Base-by-base conservation (phyloP, 148 eudicot species). In the Vaccinium vitisidaea region DNA sequence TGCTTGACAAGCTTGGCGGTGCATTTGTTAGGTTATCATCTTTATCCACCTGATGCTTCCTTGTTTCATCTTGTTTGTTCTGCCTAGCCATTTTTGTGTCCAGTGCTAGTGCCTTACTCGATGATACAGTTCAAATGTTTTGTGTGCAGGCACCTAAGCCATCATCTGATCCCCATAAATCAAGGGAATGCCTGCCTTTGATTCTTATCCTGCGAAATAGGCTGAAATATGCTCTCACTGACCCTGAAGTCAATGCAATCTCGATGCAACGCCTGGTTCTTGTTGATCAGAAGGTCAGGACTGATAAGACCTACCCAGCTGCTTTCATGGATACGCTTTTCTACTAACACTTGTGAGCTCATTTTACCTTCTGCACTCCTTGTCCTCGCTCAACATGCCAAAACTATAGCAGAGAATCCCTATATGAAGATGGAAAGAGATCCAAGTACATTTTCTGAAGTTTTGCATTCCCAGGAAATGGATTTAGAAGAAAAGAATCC, bases 201-300 rank as follows among this genome's bases (percentile, higher is more conserved):
- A 84, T 90, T 82, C 89, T 90, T 61, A 90, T 90, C 23, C 63
- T 90, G 58, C 88, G 92, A 53, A 90, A 88, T 75, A 88, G 89
- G 89, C 82, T 90, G 81, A 90, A 90, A 52, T 90, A 90, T 90
- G 92, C 92, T 43, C 82, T 90, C 21, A 87, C 87, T 55, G 85
- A 90, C 83, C 90, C 90, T 85, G 92, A 90, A 50, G 92, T 90
- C 23, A 80, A 76, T 54, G 67, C 92, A 32, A 90, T 90, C 75
- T 25, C 88, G 84, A 90, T 90, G 92, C 92, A 90, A 84, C 88
- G 92, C 6, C 92, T 85, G 79, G 77, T 90, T 84, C 89, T 88
- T 78, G 92, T 88, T 85, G 92, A 90, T 80, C 88, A 88, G 77
- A 90, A 90, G 85, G 92, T 90, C 23, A 90, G 92, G 90, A 90